Evolutionary conservation across 257 asterid genomes (phyloP).

Genomic region (Penstemon newberryi): DNA sequence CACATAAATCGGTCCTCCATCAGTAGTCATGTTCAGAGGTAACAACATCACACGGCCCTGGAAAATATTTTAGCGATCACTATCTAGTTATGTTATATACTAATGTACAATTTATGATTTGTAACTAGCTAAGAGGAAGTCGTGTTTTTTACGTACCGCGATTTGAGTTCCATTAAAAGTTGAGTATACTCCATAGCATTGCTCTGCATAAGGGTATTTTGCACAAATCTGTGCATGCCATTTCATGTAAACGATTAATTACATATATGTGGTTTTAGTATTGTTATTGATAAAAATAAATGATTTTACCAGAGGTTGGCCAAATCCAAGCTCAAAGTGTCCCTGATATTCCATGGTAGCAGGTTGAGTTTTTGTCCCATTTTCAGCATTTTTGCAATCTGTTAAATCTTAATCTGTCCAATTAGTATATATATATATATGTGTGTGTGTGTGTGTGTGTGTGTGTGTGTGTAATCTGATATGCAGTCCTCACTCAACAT

Average conservation of each 20-base stretch:
- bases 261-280: background rate
- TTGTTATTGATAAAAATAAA: background rate
- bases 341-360: slow-evolving; percentile 37
- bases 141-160: slow-evolving; percentile 34
- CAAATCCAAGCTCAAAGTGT: slow-evolving; percentile 49
- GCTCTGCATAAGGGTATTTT: slow-evolving; percentile 57
- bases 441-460: too few species aligned
- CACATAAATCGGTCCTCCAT: slow-evolving; percentile 65
- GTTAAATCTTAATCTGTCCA: slow-evolving; percentile 27
- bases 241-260: background rate
- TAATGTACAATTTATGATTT: too few species aligned
- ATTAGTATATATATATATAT: background rate
- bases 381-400: slow-evolving; percentile 39
- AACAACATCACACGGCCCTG: slow-evolving; percentile 75
- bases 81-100: too few species aligned
- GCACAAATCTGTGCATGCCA: slow-evolving; percentile 45
- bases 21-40: slow-evolving; percentile 54
- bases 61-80: background rate
- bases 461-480: too few species aligned
- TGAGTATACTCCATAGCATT: slow-evolving; percentile 47
- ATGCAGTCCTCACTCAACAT: too few species aligned
- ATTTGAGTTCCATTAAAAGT: slow-evolving; percentile 47
- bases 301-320: slow-evolving; percentile 46
- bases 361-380: slow-evolving; percentile 38
- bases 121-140: background rate